phyloP scores from a whole-genome alignment of 2,329 filamentous ascomycete genomes.

The Diplocarpon mali region DNA sequence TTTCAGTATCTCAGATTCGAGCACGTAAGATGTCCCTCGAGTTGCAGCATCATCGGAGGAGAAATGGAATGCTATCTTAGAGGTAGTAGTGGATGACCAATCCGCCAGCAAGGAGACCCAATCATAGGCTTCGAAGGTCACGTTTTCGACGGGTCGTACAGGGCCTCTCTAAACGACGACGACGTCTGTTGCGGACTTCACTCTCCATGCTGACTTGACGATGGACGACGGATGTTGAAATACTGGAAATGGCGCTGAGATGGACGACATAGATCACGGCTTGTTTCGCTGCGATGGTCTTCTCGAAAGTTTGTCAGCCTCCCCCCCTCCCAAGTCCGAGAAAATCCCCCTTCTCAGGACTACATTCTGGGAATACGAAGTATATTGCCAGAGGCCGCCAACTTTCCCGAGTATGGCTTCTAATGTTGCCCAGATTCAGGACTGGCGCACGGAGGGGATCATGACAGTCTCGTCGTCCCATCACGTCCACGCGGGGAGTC shows the following conservation, averaged over 20 bases:
- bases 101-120: neutral
- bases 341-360: too few relatives aligned
- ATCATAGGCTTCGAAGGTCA: neutral
- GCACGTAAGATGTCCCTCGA: constrained; percentile 6
- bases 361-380: too few relatives aligned
- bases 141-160: neutral
- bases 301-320: neutral
- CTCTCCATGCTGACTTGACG: neutral
- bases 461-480: neutral
- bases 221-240: too few relatives aligned
- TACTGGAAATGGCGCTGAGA: neutral
- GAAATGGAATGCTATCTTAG: neutral
- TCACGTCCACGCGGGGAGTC: neutral
- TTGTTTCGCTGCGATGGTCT: neutral
- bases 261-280: too few relatives aligned
- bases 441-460: constrained; percentile 2
- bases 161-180: neutral
- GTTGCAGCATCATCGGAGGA: neutral
- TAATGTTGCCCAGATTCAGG: constrained; percentile 1
- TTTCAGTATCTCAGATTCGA: neutral
- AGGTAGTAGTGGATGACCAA: too few relatives aligned
- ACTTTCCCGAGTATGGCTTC: neutral
- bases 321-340: too few relatives aligned
- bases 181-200: neutral
- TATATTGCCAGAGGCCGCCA: too few relatives aligned